Evolutionary conservation across 192 early-diverging fungal genomes (phyloP).

Genomic region (Entophlyctis luteolus): DNA sequence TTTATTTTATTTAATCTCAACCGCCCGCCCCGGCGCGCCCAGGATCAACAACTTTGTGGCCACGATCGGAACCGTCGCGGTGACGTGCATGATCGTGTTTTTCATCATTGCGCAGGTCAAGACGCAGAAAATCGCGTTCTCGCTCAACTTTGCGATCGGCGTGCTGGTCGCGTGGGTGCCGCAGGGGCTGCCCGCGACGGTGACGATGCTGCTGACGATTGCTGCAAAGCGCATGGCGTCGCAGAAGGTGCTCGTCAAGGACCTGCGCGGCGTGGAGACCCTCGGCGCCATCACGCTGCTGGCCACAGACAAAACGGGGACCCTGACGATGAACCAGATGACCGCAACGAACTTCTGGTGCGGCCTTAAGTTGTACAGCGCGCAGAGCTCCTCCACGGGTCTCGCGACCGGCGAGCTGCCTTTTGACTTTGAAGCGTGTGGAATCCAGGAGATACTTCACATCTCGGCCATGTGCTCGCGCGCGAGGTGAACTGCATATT

Average conservation of each 20-base stretch:
- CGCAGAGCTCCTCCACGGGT: background rate
- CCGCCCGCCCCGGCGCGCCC: no score
- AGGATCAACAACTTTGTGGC: conserved; percentile 55
- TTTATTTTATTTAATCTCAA: background rate
- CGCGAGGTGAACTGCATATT: conserved; percentile 45
- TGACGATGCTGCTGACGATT: conserved; percentile 89
- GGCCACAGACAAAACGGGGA: conserved; percentile 97
- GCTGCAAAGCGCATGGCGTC: conserved; percentile 92
- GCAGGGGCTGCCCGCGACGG: conserved; percentile 89
- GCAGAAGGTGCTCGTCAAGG: conserved; percentile 90
- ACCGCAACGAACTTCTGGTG: conserved; percentile 90
- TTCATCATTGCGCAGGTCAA: conserved; percentile 76
- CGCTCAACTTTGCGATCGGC: conserved; percentile 86
- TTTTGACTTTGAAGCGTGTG: conserved; percentile 47
- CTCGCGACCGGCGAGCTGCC: conserved; percentile 28
- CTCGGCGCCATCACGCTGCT: conserved; percentile 93
- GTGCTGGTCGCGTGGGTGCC: conserved; percentile 82
- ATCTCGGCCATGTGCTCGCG: conserved; percentile 79
- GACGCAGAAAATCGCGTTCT: conserved; percentile 18
- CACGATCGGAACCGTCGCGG: conserved; percentile 77
- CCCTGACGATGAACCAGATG: conserved; percentile 96
- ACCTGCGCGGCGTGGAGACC: conserved; percentile 93
- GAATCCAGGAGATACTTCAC: conserved; percentile 71
- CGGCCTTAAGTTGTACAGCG: conserved; percentile 60
- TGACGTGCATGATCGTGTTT: conserved; percentile 74